Evolutionary conservation across 2,329 filamentous ascomycete genomes (phyloP), one percentile per base, ranked within the genome.

Genomic region (Pseudogymnoascus sp.): DNA sequence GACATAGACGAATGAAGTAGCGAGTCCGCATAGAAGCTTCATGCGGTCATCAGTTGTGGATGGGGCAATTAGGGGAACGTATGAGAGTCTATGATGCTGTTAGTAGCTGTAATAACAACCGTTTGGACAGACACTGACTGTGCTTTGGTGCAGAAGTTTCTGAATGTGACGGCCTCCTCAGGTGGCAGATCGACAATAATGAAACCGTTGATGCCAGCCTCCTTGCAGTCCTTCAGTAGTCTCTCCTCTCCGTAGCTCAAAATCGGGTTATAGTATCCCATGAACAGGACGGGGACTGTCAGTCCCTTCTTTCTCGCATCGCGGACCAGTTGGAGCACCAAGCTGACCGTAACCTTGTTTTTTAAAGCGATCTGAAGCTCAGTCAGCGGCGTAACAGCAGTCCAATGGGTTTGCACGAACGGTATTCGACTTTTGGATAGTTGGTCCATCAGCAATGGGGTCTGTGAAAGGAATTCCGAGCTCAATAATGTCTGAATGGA

Each of bases 251-350:
- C 94, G 74, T 97, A 99, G 71, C 89, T 91, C 66, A 97, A 80
- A 66, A 97, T 82, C 1, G 94, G 94, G 79, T 99, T 99, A 79
- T 96, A 99, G 83, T 99, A 99, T 71, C 94, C 94, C 94, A 99
- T 99, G 68, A 99, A 84, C 73, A 99, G 78, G 44, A 99, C 84
- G 0, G 94, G 94, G 0, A 88, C 86, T 71, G 83, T 87, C 63
- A 97, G 80, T 44, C 94, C 94, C 66, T 82, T 83, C 69, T 83
- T 82, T 71, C 94, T 84, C 56, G 93, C 91, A 66, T 89, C 84
- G 70, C 88, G 87, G 65, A 97, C 88, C 82, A 96, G 93, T 71
- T 89, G 82, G 42, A 99, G 82, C 14, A 90, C 90, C 61, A 84
- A 86, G 68, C 84, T 80, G 66, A 96, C 89, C 10, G 88, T 96